Percentiles rank a stretch among this genome's conserved stretches.
Evolutionary conservation across 768 basidiomycete species (phyloP).

Genomic region (Lanmaoa rubissima): DNA sequence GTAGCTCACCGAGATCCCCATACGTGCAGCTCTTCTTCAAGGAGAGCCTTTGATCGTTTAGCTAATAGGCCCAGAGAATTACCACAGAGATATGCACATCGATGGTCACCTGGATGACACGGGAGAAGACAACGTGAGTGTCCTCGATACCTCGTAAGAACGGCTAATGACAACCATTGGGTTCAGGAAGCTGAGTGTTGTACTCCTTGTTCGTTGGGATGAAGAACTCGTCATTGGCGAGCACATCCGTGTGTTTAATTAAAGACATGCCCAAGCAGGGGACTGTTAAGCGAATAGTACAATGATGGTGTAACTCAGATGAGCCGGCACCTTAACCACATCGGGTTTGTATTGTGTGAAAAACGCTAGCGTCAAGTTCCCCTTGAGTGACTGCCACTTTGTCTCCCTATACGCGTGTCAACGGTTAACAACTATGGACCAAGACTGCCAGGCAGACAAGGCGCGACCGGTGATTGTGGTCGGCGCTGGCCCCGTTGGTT

Average conservation of each 20-base stretch:
- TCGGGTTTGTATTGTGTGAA: conserved; percentile 6
- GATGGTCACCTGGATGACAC: conserved; percentile 39
- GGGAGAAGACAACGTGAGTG: conserved; percentile 15
- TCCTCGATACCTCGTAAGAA: background rate
- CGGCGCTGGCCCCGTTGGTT: conserved; percentile 94
- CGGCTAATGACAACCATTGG: conserved; percentile 38
- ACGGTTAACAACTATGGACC: conserved; percentile 13
- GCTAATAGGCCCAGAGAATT: conserved; percentile 90
- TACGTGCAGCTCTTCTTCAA: conserved; percentile 79
- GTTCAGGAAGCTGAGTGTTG: conserved; percentile 38
- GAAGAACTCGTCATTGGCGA: conserved; percentile 53
- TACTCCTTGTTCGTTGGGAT: conserved; percentile 55
- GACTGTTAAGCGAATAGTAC: background rate
- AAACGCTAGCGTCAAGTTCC: background rate
- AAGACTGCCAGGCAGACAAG: background rate
- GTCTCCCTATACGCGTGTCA: background rate
- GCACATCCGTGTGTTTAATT: conserved; percentile 19
- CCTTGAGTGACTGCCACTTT: background rate
- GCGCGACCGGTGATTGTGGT: conserved; percentile 59
- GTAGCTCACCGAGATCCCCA: conserved; percentile 70
- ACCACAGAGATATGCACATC: conserved; percentile 87
- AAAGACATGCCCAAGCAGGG: conserved; percentile 14
- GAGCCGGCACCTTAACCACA: conserved; percentile 14
- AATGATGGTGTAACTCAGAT: conserved; percentile 18
- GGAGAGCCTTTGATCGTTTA: conserved; percentile 64